A percentile compares a stretch with the other conserved stretches of the same genome.
phyloP scores from a whole-genome alignment of 768 basidiomycete species.

The Lactarius tabidus region DNA sequence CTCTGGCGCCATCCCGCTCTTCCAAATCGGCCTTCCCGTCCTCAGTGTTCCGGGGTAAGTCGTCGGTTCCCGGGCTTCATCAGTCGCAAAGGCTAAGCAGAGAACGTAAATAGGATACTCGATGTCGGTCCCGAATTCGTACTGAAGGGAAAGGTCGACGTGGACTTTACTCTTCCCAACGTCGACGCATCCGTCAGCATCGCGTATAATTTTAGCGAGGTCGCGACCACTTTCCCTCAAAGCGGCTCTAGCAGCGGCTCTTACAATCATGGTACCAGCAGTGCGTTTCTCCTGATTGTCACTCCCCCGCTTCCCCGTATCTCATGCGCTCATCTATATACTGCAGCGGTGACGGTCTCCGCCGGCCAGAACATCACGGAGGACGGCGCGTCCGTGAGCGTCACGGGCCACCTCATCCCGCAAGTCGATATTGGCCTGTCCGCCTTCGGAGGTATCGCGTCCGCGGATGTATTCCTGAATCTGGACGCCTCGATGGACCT shows the following conservation, averaged over 20 bases:
- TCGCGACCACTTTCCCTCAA: conserved; percentile 42
- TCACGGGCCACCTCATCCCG: conserved; percentile 49
- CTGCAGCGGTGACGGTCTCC: conserved; percentile 35
- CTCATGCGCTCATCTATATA: conserved; percentile 29
- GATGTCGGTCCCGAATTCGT: conserved; percentile 47
- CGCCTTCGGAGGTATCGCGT: background rate
- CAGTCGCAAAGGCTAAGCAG: background rate
- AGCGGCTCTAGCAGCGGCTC: conserved; percentile 27
- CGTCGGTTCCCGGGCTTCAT: background rate
- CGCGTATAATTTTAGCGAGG: conserved; percentile 41
- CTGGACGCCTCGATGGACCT: conserved; percentile 12
- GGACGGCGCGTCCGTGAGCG: conserved; percentile 33
- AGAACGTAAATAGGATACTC: conserved; percentile 36
- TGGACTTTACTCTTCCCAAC: conserved; percentile 18
- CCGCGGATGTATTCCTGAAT: conserved; percentile 6
- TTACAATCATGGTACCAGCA: conserved; percentile 40
- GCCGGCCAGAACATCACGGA: conserved; percentile 33
- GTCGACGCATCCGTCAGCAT: conserved; percentile 40
- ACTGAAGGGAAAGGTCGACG: conserved; percentile 35
- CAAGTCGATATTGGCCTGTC: conserved; percentile 20
- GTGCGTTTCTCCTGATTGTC: conserved; percentile 38
- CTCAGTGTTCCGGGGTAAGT: conserved; percentile 26
- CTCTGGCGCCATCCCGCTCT: background rate
- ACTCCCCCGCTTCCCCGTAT: too few species aligned
- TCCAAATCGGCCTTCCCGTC: conserved; percentile 44